Evolutionary conservation across 23 red algal species (phyloP).

Genomic region (Cyanidioschyzon merolae): DNA sequence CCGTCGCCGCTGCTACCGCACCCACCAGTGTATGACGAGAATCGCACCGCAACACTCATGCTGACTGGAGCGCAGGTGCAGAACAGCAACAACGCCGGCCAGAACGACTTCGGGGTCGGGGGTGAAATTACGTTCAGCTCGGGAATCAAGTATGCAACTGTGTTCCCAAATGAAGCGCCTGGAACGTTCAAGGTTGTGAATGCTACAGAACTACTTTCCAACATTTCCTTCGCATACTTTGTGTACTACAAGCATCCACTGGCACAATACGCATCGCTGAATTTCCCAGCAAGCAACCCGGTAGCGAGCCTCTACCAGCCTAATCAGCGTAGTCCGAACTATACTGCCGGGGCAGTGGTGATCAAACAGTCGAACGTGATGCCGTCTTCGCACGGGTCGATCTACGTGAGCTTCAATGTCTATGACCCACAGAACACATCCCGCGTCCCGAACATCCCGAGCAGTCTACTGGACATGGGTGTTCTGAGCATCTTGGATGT

Average conservation of each 20-base stretch:
- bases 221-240: constrained; percentile 13
- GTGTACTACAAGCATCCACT: constrained; percentile 17
- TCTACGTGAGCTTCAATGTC: constrained; percentile 17
- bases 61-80: constrained; percentile 1
- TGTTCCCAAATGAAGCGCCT: background rate
- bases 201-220: background rate
- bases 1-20: constrained; percentile 14
- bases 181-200: constrained; percentile 1
- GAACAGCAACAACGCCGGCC: constrained; percentile 16
- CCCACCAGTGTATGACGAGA: constrained; percentile 15
- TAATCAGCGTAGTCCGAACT: background rate
- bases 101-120: constrained; percentile 12
- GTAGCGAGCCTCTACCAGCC: background rate
- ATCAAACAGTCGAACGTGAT: background rate
- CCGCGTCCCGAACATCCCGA: constrained; percentile 7
- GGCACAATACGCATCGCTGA: background rate
- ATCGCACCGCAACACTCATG: constrained; percentile 1
- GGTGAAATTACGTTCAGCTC: constrained; percentile 12
- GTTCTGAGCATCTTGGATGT: background rate
- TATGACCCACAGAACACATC: constrained; percentile 1
- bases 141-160: background rate
- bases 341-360: background rate
- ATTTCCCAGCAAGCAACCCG: background rate
- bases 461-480: constrained; percentile 1
- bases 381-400: background rate